These are phyloP conservation scores for Croton laevigatus DNA, from an alignment of 441 rosid genomes.

Conservation along the genomic window DNA sequence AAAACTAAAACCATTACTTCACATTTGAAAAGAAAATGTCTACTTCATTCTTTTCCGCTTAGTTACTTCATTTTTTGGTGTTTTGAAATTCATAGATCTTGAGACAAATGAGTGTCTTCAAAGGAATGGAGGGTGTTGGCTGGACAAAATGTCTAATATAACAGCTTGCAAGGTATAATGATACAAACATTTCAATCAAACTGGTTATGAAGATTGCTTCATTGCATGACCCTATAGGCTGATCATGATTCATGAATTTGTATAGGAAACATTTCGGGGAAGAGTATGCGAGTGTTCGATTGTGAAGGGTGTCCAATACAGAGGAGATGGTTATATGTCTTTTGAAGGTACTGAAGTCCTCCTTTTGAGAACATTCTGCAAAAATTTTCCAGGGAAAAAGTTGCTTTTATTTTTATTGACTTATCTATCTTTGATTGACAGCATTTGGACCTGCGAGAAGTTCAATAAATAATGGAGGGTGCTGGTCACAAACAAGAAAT, in stretches of 20 bases:
- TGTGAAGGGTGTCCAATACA: conserved; percentile 77
- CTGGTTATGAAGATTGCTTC: neutral
- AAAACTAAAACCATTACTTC: conserved; percentile 15
- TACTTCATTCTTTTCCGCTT: conserved; percentile 5
- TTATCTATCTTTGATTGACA: conserved; percentile 29
- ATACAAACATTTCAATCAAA: neutral
- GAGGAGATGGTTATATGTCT: conserved; percentile 81
- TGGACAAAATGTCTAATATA: conserved; percentile 51
- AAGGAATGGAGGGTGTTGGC: conserved; percentile 91
- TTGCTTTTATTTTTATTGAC: neutral
- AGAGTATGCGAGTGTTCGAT: conserved; percentile 83
- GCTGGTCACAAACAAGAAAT: conserved; percentile 78
- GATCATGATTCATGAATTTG: conserved; percentile 20
- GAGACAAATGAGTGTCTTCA: conserved; percentile 89
- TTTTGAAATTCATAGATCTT: conserved; percentile 43
- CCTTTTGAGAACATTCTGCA: neutral
- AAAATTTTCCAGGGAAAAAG: neutral
- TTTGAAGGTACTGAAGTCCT: conserved; percentile 80
- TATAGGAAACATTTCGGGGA: conserved; percentile 92
- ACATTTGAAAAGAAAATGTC: neutral
- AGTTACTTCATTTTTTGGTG: neutral
- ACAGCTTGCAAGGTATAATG: conserved; percentile 86
- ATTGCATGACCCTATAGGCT: neutral
- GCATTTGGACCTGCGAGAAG: conserved; percentile 89
- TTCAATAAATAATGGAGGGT: conserved; percentile 68